A percentile compares a stretch with the other conserved stretches of the same genome.
Evolutionary conservation across 139 green algal species (phyloP).

Genomic region (Tetradesmus obliquus): DNA sequence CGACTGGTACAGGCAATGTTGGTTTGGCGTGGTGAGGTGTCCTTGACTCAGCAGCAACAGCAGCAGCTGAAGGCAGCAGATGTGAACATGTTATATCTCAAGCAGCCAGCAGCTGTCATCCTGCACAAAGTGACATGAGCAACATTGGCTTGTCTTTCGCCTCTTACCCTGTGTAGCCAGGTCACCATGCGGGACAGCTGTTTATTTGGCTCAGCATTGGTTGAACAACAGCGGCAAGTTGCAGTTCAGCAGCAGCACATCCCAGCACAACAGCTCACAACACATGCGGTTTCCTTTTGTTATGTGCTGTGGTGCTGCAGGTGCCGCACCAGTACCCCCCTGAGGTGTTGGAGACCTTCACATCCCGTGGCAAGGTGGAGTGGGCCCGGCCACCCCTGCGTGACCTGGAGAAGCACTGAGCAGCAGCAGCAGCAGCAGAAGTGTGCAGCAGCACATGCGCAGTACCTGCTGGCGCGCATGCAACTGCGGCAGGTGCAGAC

Average conservation of each 20-base stretch:
- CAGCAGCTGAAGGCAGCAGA: neutral
- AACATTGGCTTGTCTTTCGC: neutral
- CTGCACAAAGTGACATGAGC: neutral
- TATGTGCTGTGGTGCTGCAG: slow-evolving; percentile 36
- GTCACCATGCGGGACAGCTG: too few relatives aligned
- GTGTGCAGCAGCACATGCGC: neutral
- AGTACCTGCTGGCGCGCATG: neutral
- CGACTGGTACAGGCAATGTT: too few relatives aligned
- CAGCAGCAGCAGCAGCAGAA: slow-evolving; percentile 15
- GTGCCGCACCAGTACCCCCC: slow-evolving; percentile 64
- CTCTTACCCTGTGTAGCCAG: neutral
- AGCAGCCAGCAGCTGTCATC: neutral
- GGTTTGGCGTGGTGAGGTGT: too few relatives aligned
- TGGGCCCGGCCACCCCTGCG: slow-evolving; percentile 45
- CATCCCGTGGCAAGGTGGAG: slow-evolving; percentile 51
- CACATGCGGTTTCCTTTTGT: neutral
- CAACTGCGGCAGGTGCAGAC: slow-evolving; percentile 1
- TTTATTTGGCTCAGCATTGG: neutral
- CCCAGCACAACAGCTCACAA: neutral
- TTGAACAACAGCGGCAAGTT: neutral
- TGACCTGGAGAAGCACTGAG: slow-evolving; percentile 17
- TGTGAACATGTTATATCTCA: neutral
- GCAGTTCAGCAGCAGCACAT: neutral
- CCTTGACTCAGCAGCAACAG: too few relatives aligned
- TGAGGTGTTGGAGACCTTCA: slow-evolving; percentile 58